Conservation (phyloP, 2,329 filamentous ascomycete species). For the Aspergillus persii region DNA sequence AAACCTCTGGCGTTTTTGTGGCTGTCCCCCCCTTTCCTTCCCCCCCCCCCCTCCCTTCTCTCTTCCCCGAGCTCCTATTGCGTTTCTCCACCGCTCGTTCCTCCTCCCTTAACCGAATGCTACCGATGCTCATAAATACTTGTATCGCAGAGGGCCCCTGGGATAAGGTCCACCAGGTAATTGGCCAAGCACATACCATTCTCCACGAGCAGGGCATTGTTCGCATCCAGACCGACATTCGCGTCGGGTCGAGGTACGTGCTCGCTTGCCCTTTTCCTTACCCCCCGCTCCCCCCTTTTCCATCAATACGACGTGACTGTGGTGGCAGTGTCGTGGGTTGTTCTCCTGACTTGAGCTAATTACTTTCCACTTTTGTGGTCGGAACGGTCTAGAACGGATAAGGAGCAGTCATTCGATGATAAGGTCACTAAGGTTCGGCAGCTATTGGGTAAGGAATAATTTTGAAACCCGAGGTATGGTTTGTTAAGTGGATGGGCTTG, state of each 20-base stretch:
- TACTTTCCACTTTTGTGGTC: background rate
- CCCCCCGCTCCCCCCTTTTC: background rate
- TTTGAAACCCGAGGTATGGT: background rate
- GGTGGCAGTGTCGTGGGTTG: background rate
- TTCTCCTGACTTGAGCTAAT: slow-evolving; percentile 17
- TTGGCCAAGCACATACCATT: slow-evolving; percentile 80
- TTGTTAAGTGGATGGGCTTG: background rate
- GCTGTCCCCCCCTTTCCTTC: background rate
- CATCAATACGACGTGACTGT: background rate
- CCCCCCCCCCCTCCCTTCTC: too few species aligned
- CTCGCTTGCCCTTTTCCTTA: background rate
- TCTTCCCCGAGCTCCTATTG: background rate
- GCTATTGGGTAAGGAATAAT: slow-evolving; percentile 42
- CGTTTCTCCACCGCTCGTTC: slow-evolving; percentile 6
- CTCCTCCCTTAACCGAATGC: background rate
- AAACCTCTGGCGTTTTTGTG: background rate
- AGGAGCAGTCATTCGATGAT: slow-evolving; percentile 75
- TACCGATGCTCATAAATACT: too few species aligned
- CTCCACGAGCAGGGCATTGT: slow-evolving; percentile 75
- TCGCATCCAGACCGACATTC: slow-evolving; percentile 84
- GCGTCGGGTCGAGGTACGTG: slow-evolving; percentile 72
- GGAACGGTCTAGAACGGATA: slow-evolving; percentile 66
- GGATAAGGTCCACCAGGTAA: slow-evolving; percentile 80
- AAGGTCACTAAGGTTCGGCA: slow-evolving; percentile 67
- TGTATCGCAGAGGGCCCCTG: slow-evolving; percentile 72